These are phyloP conservation scores for Solanum tarijense DNA, from an alignment of 257 asterid genomes.

Conservation along the genomic window DNA sequence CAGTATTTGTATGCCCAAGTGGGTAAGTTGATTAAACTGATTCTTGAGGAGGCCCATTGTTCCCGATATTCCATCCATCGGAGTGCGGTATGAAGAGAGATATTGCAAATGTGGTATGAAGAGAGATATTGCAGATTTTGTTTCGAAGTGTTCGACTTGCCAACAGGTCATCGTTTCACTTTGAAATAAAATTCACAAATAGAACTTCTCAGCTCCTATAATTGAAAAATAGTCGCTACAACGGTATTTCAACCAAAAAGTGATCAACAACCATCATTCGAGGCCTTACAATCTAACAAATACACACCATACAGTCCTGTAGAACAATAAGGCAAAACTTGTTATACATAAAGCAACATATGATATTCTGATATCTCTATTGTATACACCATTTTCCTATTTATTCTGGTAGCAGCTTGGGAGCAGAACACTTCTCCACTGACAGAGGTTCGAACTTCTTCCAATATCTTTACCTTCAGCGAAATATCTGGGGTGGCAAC, in stretches of 20 bases:
- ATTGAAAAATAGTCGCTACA: neutral
- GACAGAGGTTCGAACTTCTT: neutral
- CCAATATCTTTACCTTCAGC: neutral
- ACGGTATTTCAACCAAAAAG: neutral
- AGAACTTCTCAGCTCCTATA: neutral
- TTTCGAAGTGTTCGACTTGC: no score
- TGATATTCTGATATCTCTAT: neutral
- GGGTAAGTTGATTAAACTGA: no score
- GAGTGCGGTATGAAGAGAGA: no score
- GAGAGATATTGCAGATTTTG: no score
- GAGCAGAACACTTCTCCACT: neutral
- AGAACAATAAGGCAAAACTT: neutral
- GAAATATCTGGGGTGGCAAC: neutral
- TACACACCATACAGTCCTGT: neutral
- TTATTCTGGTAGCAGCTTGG: neutral
- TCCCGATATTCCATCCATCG: no score
- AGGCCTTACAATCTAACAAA: neutral
- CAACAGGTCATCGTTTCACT: neutral
- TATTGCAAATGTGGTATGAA: no score
- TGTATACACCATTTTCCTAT: neutral
- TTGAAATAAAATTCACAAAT: neutral
- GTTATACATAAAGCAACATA: neutral
- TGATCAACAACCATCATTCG: neutral
- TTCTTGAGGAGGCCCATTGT: no score
- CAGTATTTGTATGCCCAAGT: no score